A percentile compares a stretch with the other conserved stretches of the same genome.
phyloP scores from a whole-genome alignment of 768 basidiomycete species.

The Inosperma sp. region DNA sequence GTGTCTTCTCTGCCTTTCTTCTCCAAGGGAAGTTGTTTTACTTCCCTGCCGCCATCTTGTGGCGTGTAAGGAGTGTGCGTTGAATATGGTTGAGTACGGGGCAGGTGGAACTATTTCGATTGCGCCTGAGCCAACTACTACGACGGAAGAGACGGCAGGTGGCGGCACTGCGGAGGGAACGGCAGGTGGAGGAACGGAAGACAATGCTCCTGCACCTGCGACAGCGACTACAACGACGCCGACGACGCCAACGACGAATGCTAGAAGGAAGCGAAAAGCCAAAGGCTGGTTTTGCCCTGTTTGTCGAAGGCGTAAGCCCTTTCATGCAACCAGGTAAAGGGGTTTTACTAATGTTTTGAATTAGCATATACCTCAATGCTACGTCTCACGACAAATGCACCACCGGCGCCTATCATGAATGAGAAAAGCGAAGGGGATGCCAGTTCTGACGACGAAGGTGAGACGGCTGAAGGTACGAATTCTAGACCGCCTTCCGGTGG shows the following conservation, averaged over 20 bases:
- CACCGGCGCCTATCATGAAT: constrained; percentile 28
- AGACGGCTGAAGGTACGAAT: too few relatives aligned
- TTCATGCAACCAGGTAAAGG: constrained; percentile 1
- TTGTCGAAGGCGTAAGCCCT: constrained; percentile 81
- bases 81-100: constrained; percentile 97
- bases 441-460: constrained; percentile 19
- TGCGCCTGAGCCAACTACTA: constrained; percentile 34
- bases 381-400: constrained; percentile 69
- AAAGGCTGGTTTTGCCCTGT: constrained; percentile 99
- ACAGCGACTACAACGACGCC: constrained; percentile 3
- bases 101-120: constrained; percentile 82
- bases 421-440: constrained; percentile 24
- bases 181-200: constrained; percentile 13
- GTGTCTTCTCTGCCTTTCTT: constrained; percentile 86
- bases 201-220: background rate
- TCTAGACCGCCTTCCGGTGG: too few relatives aligned
- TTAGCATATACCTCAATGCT: constrained; percentile 85
- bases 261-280: constrained; percentile 82
- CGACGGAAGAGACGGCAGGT: constrained; percentile 24
- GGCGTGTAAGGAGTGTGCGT: constrained; percentile 90
- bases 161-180: constrained; percentile 24
- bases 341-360: background rate
- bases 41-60: constrained; percentile 92
- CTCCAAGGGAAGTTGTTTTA: constrained; percentile 86
- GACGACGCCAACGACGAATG: constrained; percentile 31